These are phyloP conservation scores for Stentor coeruleus DNA, from an alignment of 73 alveolate genomes.

Conservation along the genomic window DNA sequence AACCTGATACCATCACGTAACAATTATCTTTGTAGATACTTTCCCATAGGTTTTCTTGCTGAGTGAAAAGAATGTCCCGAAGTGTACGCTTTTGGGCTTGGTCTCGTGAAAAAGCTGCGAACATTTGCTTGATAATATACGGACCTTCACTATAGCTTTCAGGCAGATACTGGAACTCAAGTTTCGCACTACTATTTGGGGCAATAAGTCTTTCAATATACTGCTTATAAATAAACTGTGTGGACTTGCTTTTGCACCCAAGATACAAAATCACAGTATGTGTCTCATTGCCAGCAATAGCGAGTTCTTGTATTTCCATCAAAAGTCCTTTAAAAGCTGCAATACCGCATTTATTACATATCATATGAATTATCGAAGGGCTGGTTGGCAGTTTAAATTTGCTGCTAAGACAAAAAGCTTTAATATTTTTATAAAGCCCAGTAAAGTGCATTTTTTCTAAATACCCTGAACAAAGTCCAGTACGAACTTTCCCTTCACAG, in stretches of 20 bases:
- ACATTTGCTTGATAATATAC: conserved; percentile 94
- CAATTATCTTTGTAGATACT: background rate
- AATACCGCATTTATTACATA: background rate
- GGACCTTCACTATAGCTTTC: conserved; percentile 98
- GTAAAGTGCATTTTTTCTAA: conserved; percentile 8
- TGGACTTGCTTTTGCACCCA: no score
- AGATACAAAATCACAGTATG: no score
- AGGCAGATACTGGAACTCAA: conserved; percentile 90
- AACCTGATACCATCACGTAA: background rate
- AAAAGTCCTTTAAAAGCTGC: background rate
- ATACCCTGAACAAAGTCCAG: conserved; percentile 1
- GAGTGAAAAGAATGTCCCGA: background rate
- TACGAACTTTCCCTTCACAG: conserved; percentile 6
- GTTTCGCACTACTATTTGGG: conserved; percentile 95
- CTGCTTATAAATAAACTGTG: conserved; percentile 47
- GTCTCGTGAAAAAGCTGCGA: background rate
- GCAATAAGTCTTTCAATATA: conserved; percentile 28
- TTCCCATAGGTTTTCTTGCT: background rate
- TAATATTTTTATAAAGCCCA: background rate
- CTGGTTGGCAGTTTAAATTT: background rate
- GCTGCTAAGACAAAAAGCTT: background rate
- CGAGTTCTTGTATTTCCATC: conserved; percentile 97
- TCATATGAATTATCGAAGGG: background rate
- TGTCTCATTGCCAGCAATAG: conserved; percentile 96
- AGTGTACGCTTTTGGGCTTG: background rate